Percentiles rank a stretch among this genome's conserved stretches.
Conservation (phyloP, 179 eudicot genomes). For the Camellia oleifera region DNA sequence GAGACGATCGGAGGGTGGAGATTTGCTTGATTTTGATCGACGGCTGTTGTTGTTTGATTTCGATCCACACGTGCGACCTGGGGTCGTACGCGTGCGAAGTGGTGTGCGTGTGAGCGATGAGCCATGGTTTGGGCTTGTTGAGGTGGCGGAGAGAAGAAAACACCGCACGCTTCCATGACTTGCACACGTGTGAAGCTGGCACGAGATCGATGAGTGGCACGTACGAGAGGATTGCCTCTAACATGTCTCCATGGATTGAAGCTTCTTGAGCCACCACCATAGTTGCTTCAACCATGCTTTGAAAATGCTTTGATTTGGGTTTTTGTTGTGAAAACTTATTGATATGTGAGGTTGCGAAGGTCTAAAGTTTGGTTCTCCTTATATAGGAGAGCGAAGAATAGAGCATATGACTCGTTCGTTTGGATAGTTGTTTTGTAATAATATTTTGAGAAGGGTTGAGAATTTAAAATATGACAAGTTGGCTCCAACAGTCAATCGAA, state of each 20-base stretch:
- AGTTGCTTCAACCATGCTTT: neutral
- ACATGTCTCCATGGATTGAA: slow-evolving; percentile 47
- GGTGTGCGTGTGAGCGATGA: slow-evolving; percentile 46
- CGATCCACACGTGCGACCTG: slow-evolving; percentile 47
- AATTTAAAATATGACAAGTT: too few species aligned
- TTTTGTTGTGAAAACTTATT: too few species aligned
- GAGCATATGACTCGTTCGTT: too few species aligned
- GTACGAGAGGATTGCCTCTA: slow-evolving; percentile 51
- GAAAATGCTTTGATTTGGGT: too few species aligned
- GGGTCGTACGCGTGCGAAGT: slow-evolving; percentile 56
- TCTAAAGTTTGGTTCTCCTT: neutral
- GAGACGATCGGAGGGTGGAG: slow-evolving; percentile 37
- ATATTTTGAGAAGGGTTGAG: too few species aligned
- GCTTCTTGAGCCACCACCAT: slow-evolving; percentile 2
- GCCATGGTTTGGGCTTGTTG: slow-evolving; percentile 56
- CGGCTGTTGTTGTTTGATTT: slow-evolving; percentile 19
- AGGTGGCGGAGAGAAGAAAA: slow-evolving; percentile 36
- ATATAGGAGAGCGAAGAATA: neutral
- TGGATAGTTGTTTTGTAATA: too few species aligned
- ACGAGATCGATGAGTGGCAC: slow-evolving; percentile 57
- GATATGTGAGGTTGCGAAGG: neutral
- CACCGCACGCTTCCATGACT: slow-evolving; percentile 48
- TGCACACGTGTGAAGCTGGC: slow-evolving; percentile 51
- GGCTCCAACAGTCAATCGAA: too few species aligned
- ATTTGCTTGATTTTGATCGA: slow-evolving; percentile 7